These are phyloP conservation scores for Tuber borchii DNA, from an alignment of 495 filamentous ascomycete genomes.

Conservation along the genomic window DNA sequence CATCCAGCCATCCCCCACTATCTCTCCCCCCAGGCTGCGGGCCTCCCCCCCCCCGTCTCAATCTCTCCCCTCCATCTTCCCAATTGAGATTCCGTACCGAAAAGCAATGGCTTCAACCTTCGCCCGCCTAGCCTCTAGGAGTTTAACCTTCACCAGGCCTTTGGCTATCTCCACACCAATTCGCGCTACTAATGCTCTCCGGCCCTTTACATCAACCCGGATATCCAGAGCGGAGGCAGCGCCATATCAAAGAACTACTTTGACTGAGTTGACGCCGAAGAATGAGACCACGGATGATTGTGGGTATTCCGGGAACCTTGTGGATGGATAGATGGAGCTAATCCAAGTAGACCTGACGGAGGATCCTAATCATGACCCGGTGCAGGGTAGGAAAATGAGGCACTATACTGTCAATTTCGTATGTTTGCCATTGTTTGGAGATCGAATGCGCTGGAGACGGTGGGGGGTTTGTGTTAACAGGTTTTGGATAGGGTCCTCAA, in stretches of 20 bases:
- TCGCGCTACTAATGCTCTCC: conserved; percentile 15
- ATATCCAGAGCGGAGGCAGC: conserved; percentile 20
- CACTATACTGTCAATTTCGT: conserved; percentile 99
- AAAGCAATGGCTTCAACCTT: conserved; percentile 60
- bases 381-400: conserved; percentile 75
- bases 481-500: conserved; percentile 62
- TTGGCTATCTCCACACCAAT: conserved; percentile 31
- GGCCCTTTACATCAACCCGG: conserved; percentile 23
- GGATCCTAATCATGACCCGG: conserved; percentile 29
- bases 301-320: conserved; percentile 7
- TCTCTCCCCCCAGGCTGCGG: conserved; percentile 11
- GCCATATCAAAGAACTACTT: conserved; percentile 29
- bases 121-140: conserved; percentile 60
- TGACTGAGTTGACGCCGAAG: conserved; percentile 19
- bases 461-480: conserved; percentile 7
- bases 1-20: conserved; percentile 27
- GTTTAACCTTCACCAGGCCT: conserved; percentile 49
- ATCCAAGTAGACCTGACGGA: conserved; percentile 18
- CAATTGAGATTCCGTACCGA: conserved; percentile 17
- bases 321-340: background rate
- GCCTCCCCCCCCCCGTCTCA: background rate
- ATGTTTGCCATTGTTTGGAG: conserved; percentile 9
- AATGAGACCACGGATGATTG: conserved; percentile 7
- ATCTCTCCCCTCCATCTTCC: conserved; percentile 32
- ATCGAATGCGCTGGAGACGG: background rate